These are phyloP conservation scores for Panellus pusillus DNA, from an alignment of 768 basidiomycete genomes.

Conservation along the genomic window DNA sequence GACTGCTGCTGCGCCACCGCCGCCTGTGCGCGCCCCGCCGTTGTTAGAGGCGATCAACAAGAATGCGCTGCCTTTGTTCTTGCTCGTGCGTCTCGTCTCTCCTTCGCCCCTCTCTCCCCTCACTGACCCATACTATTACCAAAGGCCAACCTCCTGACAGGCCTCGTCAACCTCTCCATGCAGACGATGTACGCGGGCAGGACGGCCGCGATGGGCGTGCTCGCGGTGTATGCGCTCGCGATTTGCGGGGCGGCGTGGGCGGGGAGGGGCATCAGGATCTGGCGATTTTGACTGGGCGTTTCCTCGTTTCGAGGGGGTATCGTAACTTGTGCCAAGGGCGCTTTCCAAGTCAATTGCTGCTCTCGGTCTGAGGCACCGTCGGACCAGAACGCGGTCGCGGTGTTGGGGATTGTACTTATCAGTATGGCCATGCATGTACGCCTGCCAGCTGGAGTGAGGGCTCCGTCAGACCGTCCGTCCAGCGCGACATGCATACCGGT, in stretches of 20 bases:
- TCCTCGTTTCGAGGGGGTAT: too few relatives aligned
- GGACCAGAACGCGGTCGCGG: too few relatives aligned
- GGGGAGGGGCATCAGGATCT: slow-evolving; percentile 25
- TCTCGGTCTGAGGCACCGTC: too few relatives aligned
- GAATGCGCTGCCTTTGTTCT: slow-evolving; percentile 78
- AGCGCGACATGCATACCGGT: too few relatives aligned
- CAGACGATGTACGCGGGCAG: slow-evolving; percentile 77
- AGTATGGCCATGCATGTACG: too few relatives aligned
- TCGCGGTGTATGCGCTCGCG: slow-evolving; percentile 58
- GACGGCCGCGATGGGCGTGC: slow-evolving; percentile 55
- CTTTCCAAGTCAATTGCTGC: too few relatives aligned
- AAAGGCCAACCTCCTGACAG: slow-evolving; percentile 83
- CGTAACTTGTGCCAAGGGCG: too few relatives aligned
- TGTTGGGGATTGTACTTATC: too few relatives aligned
- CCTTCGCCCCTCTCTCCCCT: not conserved
- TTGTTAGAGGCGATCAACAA: slow-evolving; percentile 82
- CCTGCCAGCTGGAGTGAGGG: too few relatives aligned
- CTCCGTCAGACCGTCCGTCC: too few relatives aligned
- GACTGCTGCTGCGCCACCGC: slow-evolving; percentile 2
- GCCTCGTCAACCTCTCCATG: slow-evolving; percentile 77
- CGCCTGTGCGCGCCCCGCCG: slow-evolving; percentile 34
- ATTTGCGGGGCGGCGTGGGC: slow-evolving; percentile 68
- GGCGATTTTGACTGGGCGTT: not conserved
- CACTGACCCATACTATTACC: not conserved
- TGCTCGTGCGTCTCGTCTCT: slow-evolving; percentile 56